Evolutionary conservation across 768 basidiomycete species (phyloP), one percentile per base, ranked within the genome.

Genomic region (Baorangia bicolor): DNA sequence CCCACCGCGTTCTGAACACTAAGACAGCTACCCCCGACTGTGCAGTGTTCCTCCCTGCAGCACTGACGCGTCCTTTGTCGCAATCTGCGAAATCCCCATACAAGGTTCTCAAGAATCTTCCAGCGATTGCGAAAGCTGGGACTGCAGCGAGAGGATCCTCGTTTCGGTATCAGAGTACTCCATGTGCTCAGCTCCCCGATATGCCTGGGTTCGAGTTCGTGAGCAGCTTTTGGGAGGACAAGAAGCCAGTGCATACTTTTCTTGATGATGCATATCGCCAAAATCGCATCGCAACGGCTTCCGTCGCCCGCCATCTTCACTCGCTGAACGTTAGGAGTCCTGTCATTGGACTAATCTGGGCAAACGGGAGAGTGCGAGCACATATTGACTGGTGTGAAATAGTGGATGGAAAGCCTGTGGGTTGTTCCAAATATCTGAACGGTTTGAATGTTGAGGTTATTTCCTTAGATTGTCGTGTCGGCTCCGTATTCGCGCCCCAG

Each of bases 221-320:
- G 14, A 81, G 83, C 59, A 77, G 77, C 52, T 68, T 84, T 47
- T 83, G 79, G 79, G 81, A 85, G 60, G 82, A 85, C 68, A 85
- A 85, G 73, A 85, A 83, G 52, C 78, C 80, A 0, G 69, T 75
- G 12, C 78, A 82, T 42, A 61, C 71, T 5, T 64, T 80, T 57
- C 73, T 81, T 2, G 81, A 79, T 42, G 77, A 79, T 53, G 83
- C 83, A 1, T 82, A 82, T 62, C 69, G 83, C 23, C 83, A 84
- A 65, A 84, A 84, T 61, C 71, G 83, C 27, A 82, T 84, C 71
- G 71, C 82, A 1, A 82, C 81, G 5, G 74, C 82, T 12, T 73
- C 80, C 4, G 76, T 75, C 6, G 75, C 72, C 2, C 75, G 83
- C 2, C 83, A 84, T 60, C 67, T 83, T 23, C 74, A 81, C 47